phyloP scores from a whole-genome alignment of 768 basidiomycete species.

The Podaxis sp. region DNA sequence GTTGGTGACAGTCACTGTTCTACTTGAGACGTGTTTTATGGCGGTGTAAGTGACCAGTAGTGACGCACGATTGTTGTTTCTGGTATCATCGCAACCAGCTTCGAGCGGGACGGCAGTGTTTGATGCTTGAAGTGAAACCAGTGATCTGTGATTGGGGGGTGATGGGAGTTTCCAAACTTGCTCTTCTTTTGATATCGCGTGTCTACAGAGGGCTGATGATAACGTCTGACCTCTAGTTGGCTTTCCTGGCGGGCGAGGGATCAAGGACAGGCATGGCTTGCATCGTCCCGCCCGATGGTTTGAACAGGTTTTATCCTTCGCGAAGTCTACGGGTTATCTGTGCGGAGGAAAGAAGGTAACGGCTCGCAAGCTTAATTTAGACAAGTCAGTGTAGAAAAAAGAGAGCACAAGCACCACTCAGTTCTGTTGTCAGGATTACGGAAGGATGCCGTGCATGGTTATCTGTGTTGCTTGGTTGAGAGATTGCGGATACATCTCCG shows the following conservation, averaged over 20 bases:
- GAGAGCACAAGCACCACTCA: not conserved
- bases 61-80: not conserved
- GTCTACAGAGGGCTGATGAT: not conserved
- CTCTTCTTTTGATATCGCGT: not conserved
- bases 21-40: not conserved
- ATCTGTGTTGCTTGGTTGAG: slow-evolving; percentile 50
- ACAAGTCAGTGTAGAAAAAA: not conserved
- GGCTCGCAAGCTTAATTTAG: not conserved
- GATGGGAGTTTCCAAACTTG: not conserved
- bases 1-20: slow-evolving; percentile 7
- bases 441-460: slow-evolving; percentile 5
- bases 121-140: slow-evolving; percentile 8
- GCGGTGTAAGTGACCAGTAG: not conserved
- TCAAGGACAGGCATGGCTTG: not conserved
- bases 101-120: slow-evolving; percentile 8
- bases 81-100: slow-evolving; percentile 30
- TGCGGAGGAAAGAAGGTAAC: not conserved
- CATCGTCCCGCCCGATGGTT: not conserved
- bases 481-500: slow-evolving; percentile 54
- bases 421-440: not conserved
- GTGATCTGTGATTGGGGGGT: slow-evolving; percentile 5
- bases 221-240: not conserved
- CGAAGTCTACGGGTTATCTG: not conserved
- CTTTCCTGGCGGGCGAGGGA: not conserved
- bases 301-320: not conserved